Percentiles rank a stretch among this genome's conserved stretches.
These are phyloP conservation scores for Zygnema circumcarinatum DNA, from an alignment of 139 green algal genomes.

Conservation along the genomic window DNA sequence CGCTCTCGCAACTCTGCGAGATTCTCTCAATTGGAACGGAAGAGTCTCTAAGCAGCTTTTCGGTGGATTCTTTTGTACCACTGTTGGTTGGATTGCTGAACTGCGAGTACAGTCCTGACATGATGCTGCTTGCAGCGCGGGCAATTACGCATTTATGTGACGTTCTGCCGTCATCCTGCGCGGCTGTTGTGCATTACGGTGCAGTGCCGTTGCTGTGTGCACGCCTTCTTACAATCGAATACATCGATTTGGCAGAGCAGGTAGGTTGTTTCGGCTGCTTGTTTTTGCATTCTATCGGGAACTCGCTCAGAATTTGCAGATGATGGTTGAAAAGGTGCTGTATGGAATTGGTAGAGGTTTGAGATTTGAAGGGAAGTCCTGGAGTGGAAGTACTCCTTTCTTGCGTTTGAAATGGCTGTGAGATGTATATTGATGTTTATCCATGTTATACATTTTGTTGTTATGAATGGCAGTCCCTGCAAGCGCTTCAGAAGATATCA, in stretches of 20 bases:
- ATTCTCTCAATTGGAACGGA: conserved; percentile 89
- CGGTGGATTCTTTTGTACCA: conserved; percentile 84
- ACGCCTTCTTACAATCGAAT: conserved; percentile 92
- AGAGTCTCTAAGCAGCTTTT: conserved; percentile 82
- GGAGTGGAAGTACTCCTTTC: too few relatives aligned
- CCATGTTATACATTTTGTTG: not conserved
- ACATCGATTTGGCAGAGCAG: conserved; percentile 98
- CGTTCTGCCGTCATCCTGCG: conserved; percentile 74
- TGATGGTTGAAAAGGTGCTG: conserved; percentile 1
- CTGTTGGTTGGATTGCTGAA: conserved; percentile 86
- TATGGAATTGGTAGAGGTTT: not conserved
- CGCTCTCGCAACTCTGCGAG: conserved; percentile 89
- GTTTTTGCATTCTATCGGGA: not conserved
- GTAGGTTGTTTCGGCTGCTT: conserved; percentile 6
- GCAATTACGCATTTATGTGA: conserved; percentile 92
- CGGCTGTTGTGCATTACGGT: conserved; percentile 85
- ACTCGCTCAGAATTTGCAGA: not conserved
- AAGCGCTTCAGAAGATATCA: conserved; percentile 94
- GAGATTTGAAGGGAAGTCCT: too few relatives aligned
- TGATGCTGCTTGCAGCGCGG: conserved; percentile 91
- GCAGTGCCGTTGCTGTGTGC: conserved; percentile 83
- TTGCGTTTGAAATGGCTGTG: conserved; percentile 21
- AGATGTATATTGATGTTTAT: not conserved
- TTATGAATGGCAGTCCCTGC: conserved; percentile 55
- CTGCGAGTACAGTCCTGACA: conserved; percentile 87